These are phyloP conservation scores for Vaucheria bursata DNA, from an alignment of 352 stramenopile genomes.

Conservation along the genomic window DNA sequence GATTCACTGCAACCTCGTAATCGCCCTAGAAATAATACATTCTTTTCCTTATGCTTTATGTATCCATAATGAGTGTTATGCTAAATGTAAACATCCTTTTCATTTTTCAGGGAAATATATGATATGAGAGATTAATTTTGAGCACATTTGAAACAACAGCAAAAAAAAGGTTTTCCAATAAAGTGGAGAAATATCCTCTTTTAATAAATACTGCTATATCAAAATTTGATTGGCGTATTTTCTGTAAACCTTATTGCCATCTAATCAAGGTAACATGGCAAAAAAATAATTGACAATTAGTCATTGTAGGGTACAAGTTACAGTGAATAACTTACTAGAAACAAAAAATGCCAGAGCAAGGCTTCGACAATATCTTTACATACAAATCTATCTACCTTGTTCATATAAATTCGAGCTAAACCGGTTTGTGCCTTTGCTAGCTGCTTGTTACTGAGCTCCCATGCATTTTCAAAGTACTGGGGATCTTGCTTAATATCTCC, in stretches of 20 bases:
- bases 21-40: slow-evolving; percentile 54
- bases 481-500: slow-evolving; percentile 72
- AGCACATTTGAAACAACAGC: slow-evolving; percentile 7
- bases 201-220: too few relatives aligned
- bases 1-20: slow-evolving; percentile 57
- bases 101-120: background rate
- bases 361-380: too few relatives aligned
- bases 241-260: too few relatives aligned
- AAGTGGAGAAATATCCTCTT: too few relatives aligned
- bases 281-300: too few relatives aligned
- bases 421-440: slow-evolving; percentile 74
- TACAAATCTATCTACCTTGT: background rate
- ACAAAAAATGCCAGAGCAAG: too few relatives aligned
- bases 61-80: background rate
- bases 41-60: background rate
- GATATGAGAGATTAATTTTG: background rate
- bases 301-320: too few relatives aligned
- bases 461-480: slow-evolving; percentile 70
- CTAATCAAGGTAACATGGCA: too few relatives aligned
- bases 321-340: too few relatives aligned
- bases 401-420: slow-evolving; percentile 51
- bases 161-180: too few relatives aligned
- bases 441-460: slow-evolving; percentile 66
- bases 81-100: background rate
- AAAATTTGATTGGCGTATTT: too few relatives aligned